Evolutionary conservation across 148 eudicot genomes (phyloP).

Genomic region (Tetragonia tetragonoides): DNA sequence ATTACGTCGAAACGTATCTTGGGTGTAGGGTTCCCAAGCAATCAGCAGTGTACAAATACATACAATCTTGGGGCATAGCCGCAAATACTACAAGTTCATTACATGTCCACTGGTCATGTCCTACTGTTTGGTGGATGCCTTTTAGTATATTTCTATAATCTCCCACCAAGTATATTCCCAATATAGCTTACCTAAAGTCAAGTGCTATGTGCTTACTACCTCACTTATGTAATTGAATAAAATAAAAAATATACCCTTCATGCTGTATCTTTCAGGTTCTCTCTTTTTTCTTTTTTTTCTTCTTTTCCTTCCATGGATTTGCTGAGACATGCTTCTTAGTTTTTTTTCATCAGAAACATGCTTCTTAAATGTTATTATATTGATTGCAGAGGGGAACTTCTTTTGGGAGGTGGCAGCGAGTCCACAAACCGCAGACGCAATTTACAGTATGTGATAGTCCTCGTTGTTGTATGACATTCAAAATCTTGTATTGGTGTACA

Average conservation of each 20-base stretch:
- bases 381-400: conserved; percentile 80
- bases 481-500: background rate
- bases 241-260: background rate
- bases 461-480: background rate
- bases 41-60: no score
- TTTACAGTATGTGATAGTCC: conserved; percentile 60
- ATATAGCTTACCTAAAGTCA: background rate
- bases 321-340: background rate
- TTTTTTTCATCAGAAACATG: no score
- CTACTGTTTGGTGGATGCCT: background rate
- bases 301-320: conserved; percentile 6
- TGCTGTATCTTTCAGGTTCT: background rate
- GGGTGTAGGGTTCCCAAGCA: no score
- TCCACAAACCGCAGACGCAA: conserved; percentile 84
- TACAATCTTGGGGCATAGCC: no score
- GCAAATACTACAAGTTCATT: no score
- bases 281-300: no score
- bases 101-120: background rate
- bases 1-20: no score
- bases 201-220: background rate
- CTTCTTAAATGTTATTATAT: conserved; percentile 17
- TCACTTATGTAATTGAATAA: background rate
- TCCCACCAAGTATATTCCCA: background rate
- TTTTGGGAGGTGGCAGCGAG: conserved; percentile 92
- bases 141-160: background rate